Conservation (phyloP, 2,329 filamentous ascomycete genomes). For the Cladophialophora carrionii region DNA sequence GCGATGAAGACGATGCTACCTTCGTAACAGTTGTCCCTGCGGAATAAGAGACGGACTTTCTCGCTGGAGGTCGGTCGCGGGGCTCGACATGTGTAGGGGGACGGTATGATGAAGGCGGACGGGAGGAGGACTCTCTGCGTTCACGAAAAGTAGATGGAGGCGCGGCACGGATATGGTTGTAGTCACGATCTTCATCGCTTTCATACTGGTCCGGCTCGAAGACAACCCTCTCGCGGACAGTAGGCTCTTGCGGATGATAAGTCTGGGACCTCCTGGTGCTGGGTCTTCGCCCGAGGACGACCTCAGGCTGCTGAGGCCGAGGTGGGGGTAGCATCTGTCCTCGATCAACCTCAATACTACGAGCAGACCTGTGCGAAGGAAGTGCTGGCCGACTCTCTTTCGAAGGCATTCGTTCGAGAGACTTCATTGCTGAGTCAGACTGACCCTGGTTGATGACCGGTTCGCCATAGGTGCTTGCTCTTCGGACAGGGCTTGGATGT, state of each 20-base stretch:
- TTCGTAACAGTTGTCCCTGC: slow-evolving; percentile 22
- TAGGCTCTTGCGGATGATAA: slow-evolving; percentile 26
- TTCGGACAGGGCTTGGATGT: slow-evolving; percentile 24
- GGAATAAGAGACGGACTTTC: slow-evolving; percentile 32
- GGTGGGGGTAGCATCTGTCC: slow-evolving; percentile 35
- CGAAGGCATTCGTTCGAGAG: slow-evolving; percentile 20
- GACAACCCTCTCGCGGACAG: slow-evolving; percentile 16
- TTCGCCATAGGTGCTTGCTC: slow-evolving; percentile 26
- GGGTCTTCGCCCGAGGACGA: slow-evolving; percentile 25
- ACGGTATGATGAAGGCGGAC: slow-evolving; percentile 33
- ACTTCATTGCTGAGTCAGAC: slow-evolving; percentile 9
- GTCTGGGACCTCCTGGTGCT: slow-evolving; percentile 31
- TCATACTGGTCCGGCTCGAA: slow-evolving; percentile 25
- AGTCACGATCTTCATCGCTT: slow-evolving; percentile 24
- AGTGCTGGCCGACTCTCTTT: slow-evolving; percentile 24
- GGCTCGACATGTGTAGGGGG: slow-evolving; percentile 17
- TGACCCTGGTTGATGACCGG: slow-evolving; percentile 29
- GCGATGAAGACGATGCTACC: slow-evolving; percentile 21
- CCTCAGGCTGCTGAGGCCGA: slow-evolving; percentile 26
- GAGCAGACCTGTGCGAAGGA: slow-evolving; percentile 27
- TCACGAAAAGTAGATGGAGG: slow-evolving; percentile 20
- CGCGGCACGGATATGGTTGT: slow-evolving; percentile 18
- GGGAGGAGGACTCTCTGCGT: slow-evolving; percentile 32
- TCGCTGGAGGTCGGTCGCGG: slow-evolving; percentile 26
- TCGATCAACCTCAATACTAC: slow-evolving; percentile 32